Base-by-base conservation (phyloP, 148 eudicot genomes). In the Nyssa sinensis region DNA sequence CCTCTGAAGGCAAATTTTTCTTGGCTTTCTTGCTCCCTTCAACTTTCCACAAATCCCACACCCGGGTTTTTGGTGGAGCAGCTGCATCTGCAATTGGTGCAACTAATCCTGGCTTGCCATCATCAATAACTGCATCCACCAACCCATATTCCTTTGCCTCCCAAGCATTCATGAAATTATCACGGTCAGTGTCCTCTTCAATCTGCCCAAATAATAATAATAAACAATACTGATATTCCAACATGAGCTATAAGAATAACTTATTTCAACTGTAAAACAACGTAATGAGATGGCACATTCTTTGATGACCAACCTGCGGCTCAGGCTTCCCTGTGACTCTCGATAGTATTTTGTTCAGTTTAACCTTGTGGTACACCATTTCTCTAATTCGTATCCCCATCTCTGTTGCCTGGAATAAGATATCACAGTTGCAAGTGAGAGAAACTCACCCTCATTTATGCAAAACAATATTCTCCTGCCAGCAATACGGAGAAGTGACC, bases 131-230 rank as follows among this genome's bases (percentile, higher is more conserved):
- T 47, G 47, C 87, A 74, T 95, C 99, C 25, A 95, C 84, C 69
- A 95, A 77, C 70, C 98, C 99, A 39, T 95, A 95, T 16, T 87
- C 97, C 75, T 86, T 89, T 62, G 99, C 97, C 71, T 93, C 99
- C 98, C 98, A 95, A 31, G 99, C 82, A 64, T 81, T 87, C 96
- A 95, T 85, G 82, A 88, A 95, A 66, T 84, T 84, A 65, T 91
- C 98, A 60, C 88, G 83, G 44, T 87, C 90, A 0, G 94, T 93
- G 79, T 93, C 97, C 58, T 34, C 32, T 61, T 90, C 99, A 66
- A 95, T 82, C 99, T 95, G 83, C 70, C n/a, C n/a, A n/a, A n/a
- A n/a, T n/a, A n/a, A n/a, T n/a, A n/a, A 33, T 6, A 47, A 31
- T 0, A 63, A 63, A 31, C 62, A 31, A 25, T n/a, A 59, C 30